Evolutionary conservation across 2,329 filamentous ascomycete genomes (phyloP).

Genomic region (Curvularia eragrostidis): DNA sequence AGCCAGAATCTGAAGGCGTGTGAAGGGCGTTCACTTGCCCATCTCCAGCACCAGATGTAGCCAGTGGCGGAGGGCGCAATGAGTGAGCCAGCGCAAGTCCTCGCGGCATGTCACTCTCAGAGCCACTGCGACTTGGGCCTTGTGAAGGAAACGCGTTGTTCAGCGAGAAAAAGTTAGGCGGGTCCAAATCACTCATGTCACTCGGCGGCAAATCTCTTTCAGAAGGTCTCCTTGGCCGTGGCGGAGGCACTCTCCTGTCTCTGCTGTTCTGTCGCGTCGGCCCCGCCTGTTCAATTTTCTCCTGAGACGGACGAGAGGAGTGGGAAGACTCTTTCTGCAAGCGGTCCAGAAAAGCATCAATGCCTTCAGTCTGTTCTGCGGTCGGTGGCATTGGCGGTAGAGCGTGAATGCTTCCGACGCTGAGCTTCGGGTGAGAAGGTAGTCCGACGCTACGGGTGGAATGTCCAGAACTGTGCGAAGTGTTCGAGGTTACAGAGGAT

Average conservation of each 20-base stretch:
- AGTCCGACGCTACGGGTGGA: conserved; percentile 38
- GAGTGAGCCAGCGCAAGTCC: conserved; percentile 12
- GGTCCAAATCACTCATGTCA: conserved; percentile 30
- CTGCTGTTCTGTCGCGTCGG: conserved; percentile 33
- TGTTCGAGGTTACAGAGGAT: conserved; percentile 39
- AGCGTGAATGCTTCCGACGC: conserved; percentile 21
- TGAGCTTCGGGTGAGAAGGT: conserved; percentile 32
- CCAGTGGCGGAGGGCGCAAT: conserved; percentile 34
- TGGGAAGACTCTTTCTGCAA: conserved; percentile 44
- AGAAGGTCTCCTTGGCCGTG: conserved; percentile 35
- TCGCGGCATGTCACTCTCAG: conserved; percentile 17
- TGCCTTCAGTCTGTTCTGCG: conserved; percentile 40
- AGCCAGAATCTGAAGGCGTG: conserved; percentile 50
- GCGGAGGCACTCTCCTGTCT: conserved; percentile 28
- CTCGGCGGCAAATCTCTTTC: conserved; percentile 34
- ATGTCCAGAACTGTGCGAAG: conserved; percentile 41
- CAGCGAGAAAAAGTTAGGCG: conserved; percentile 26
- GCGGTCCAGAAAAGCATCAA: conserved; percentile 48
- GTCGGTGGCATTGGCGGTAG: conserved; percentile 33
- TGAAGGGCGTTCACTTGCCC: conserved; percentile 41
- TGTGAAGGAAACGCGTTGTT: conserved; percentile 34
- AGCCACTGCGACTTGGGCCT: conserved; percentile 32
- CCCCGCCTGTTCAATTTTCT: conserved; percentile 25
- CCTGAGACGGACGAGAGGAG: conserved; percentile 23
- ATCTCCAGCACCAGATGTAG: conserved; percentile 29